These are phyloP conservation scores for Biscogniauxia mediterranea DNA, from an alignment of 2,329 filamentous ascomycete species.

Conservation along the genomic window DNA sequence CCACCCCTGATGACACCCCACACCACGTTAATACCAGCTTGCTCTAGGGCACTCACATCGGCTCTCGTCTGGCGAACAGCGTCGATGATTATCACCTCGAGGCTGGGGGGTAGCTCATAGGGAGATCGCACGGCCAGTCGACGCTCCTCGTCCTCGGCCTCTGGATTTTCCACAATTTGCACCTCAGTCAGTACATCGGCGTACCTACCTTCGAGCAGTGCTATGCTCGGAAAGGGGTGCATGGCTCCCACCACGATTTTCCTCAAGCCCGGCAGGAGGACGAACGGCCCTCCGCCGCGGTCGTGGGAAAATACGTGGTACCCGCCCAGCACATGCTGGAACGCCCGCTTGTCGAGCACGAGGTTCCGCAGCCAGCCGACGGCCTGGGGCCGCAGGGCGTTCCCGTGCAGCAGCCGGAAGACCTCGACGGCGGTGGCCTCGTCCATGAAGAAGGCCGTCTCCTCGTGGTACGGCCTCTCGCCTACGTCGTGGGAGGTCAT, in stretches of 20 bases:
- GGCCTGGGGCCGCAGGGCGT: neutral
- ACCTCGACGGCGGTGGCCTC: neutral
- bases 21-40: constrained; percentile 3
- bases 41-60: constrained; percentile 1
- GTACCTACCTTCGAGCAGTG: constrained; percentile 6
- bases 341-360: constrained; percentile 6
- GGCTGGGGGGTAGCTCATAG: neutral
- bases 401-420: neutral
- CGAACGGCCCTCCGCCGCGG: constrained; percentile 1
- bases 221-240: constrained; percentile 2
- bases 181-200: constrained; percentile 5
- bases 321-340: constrained; percentile 2
- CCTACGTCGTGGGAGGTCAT: neutral
- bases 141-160: neutral
- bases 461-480: neutral
- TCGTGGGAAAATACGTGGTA: neutral
- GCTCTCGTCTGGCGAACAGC: neutral
- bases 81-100: neutral
- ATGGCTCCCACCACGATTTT: constrained; percentile 6
- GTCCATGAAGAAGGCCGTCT: constrained; percentile 7
- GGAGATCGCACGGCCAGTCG: neutral
- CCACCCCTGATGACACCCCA: constrained; percentile 2
- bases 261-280: neutral
- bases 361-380: constrained; percentile 2
- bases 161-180: neutral